Base-by-base conservation (phyloP, 495 filamentous ascomycete genomes). In the Trichoderma parareesei region DNA sequence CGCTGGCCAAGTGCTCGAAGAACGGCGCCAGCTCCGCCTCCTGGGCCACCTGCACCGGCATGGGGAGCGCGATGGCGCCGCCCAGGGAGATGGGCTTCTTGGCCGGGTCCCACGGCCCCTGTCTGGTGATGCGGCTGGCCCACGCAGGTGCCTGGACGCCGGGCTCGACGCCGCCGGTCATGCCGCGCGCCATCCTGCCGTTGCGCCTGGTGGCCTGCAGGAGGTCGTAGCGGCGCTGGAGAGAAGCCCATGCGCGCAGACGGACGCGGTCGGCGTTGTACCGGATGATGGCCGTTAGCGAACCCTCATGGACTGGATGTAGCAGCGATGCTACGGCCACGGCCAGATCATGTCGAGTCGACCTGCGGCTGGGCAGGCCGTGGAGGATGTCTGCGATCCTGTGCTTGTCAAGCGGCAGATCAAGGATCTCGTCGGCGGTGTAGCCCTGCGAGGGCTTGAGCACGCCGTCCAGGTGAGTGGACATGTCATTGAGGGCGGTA, bases 241-340 rank as follows among this genome's bases (percentile, higher is more conserved):
- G 60, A 8, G 59, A 40, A 6, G 41, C 42, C 59, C 42, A 66
- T 37, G 59, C 44, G n/a, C 65, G 65, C 0, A 66, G 38, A 37
- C 38, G 42, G 1, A 66, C 59, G 10, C 65, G 59, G 40, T 66
- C 65, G 42, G 44, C 42, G 5, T 63, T 60, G 48, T 66, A 66
- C 10, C 60, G 59, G 16, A 66, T 63, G 2, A 66, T 35, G 38
- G 59, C 14, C 7, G 59, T 40, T 1, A 62, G 59, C 6, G 65
- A 62, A 60, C 60, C 65, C 6, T 40, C 16, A 16, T 49, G 41
- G 18, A 35, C 37, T 1, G 65, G 65, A 20, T 62, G 62, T 13
- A 66, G 8, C 41, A 66, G 33, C 60, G 60, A 62, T 2, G 65
- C 60, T 13, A 66, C 35, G 18, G 42, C 38, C 11, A 20, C 41